Base-by-base conservation (phyloP, 805 yeast genomes). In the Yarrowia osloensis region DNA sequence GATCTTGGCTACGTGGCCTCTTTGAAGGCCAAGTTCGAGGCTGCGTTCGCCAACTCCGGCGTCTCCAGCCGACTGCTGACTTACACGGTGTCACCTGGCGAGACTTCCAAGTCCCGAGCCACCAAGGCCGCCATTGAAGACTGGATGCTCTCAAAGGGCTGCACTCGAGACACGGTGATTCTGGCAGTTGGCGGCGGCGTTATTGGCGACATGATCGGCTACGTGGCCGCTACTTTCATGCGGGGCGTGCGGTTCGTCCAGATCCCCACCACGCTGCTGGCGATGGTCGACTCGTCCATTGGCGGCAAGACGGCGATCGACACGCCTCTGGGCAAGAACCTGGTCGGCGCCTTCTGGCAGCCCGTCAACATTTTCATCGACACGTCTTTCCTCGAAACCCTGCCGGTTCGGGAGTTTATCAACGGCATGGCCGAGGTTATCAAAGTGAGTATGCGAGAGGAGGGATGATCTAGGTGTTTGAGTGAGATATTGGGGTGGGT, bases 301-400 rank as follows among this genome's bases (percentile, higher is more conserved):
- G 99, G 99, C 68, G 99, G 99, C 47, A 95, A 95, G 77, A 95
- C 99, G 50, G 99, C 99, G 46, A 93, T 95, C 68, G 99, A 95
- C 76, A 93, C 98, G 15, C 97, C 98, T 1, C 77, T 89, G 70
- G 99, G 99, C 54, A 95, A 95, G 81, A 95, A 95, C 80, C 88
- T 95, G 71, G 84, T 95, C 70, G 99, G 99, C 70, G 95, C 98
- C 0, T 95, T 95, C 78, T 95, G 97, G 92, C 99, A 95, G 80
- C 98, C 99, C 11, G 80, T 84, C 71, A 88, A 89, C 72, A 90
- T 95, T 69, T 87, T 92, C 76, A 95, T 89, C 31, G 99, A 95
- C 77, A 86, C 93, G 66, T 84, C 88, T 40, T 94, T 95, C 80
- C 82, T 95, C 74, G 88, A 88, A 70, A 89, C 98, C 19, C 82